Conservation (phyloP, 1,139 yeast species). For the Casaregolazyma lundiana region DNA sequence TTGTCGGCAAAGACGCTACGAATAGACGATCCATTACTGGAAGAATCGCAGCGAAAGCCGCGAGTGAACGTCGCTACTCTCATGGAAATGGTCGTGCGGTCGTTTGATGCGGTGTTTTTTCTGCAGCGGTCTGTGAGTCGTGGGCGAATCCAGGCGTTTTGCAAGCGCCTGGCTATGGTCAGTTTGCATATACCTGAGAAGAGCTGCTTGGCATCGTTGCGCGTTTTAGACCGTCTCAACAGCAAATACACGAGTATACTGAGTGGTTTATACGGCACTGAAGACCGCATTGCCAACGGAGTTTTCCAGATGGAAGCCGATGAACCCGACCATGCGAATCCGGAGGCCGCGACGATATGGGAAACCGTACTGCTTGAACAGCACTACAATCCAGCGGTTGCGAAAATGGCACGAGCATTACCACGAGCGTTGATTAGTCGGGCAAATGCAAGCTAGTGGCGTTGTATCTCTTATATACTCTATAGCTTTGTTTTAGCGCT, state of each 20-base stretch:
- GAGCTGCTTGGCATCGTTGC: conserved; percentile 70
- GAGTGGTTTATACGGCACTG: conserved; percentile 76
- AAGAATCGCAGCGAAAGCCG: conserved; percentile 45
- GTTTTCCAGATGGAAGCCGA: conserved; percentile 60
- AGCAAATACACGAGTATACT: conserved; percentile 61
- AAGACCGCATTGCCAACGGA: conserved; percentile 81
- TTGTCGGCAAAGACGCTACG: conserved; percentile 76
- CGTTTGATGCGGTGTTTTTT: conserved; percentile 78
- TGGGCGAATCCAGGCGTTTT: conserved; percentile 73
- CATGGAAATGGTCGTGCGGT: conserved; percentile 72
- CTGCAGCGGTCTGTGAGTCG: conserved; percentile 68
- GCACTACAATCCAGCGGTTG: conserved; percentile 80
- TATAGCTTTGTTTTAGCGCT: too few relatives aligned
- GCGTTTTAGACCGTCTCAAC: conserved; percentile 71
- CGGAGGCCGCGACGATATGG: conserved; percentile 89
- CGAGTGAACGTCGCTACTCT: conserved; percentile 80
- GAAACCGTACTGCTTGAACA: conserved; percentile 72
- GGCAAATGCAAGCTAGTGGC: neutral
- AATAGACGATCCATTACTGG: conserved; percentile 66
- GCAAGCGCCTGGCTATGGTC: conserved; percentile 68
- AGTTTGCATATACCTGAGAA: conserved; percentile 81
- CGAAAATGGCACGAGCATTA: conserved; percentile 43
- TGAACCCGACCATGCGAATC: conserved; percentile 70
- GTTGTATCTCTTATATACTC: neutral
- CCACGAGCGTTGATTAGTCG: conserved; percentile 5